A percentile compares a stretch with the other conserved stretches of the same genome.
Conservation (phyloP, 371 early-diverging fungal species). For the Mortierella sp. region DNA sequence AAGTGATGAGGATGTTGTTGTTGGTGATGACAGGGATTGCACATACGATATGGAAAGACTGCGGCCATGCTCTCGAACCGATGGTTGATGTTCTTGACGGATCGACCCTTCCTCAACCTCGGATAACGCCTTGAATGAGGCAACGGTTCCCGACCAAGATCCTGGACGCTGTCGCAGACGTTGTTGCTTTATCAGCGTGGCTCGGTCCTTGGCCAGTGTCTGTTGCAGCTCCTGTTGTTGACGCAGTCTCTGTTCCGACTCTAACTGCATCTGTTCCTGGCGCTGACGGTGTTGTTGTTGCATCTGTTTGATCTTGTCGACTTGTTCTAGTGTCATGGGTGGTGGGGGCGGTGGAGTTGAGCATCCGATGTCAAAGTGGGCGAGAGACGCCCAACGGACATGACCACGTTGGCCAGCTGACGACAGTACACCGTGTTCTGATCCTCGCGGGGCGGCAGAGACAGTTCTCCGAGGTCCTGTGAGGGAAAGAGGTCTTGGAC, state of each 20-base stretch:
- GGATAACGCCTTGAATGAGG: background rate
- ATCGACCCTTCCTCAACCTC: background rate
- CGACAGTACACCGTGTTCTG: background rate
- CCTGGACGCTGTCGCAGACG: conserved; percentile 3
- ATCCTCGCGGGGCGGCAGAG: background rate
- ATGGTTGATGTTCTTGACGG: background rate
- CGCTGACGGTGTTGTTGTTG: conserved; percentile 12
- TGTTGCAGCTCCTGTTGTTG: conserved; percentile 25
- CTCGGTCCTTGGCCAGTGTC: conserved; percentile 17
- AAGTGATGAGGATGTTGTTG: background rate
- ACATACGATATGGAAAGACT: background rate
- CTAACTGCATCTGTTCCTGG: conserved; percentile 15
- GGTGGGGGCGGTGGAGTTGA: conserved; percentile 29
- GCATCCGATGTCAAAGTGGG: conserved; percentile 15
- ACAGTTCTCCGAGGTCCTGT: background rate
- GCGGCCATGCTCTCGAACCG: background rate
- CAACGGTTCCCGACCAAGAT: background rate
- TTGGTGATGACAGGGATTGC: background rate
- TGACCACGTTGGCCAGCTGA: background rate
- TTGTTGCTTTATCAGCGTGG: background rate
- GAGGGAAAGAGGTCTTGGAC: conserved; percentile 33
- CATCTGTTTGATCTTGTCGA: conserved; percentile 3
- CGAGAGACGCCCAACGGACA: conserved; percentile 35
- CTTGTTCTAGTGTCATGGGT: conserved; percentile 25
- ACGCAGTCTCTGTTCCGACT: conserved; percentile 20